Percentiles rank a stretch among this genome's conserved stretches.
Conservation (phyloP, 805 yeast genomes). For the Cyberlindnera veronae region DNA sequence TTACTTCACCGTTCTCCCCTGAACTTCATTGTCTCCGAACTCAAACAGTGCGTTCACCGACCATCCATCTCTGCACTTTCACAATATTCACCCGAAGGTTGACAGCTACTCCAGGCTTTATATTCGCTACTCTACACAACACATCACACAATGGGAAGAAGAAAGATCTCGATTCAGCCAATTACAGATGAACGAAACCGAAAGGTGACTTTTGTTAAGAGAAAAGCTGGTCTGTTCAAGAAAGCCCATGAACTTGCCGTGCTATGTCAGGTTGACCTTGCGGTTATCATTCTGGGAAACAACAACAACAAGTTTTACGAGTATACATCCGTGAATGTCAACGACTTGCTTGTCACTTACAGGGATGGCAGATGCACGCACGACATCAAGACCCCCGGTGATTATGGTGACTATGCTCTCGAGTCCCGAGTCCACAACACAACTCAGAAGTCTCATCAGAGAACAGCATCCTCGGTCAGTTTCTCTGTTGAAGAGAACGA, state of each 20-base stretch:
- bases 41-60: background rate
- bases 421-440: constrained; percentile 25
- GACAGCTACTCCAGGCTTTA: background rate
- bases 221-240: constrained; percentile 91
- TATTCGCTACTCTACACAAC: background rate
- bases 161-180: constrained; percentile 92
- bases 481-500: constrained; percentile 17
- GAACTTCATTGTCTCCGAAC: background rate
- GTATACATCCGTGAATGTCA: constrained; percentile 68
- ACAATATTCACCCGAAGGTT: no score
- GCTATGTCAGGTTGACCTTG: constrained; percentile 87
- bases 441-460: constrained; percentile 7
- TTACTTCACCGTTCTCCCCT: background rate
- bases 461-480: constrained; percentile 15
- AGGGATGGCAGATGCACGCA: constrained; percentile 35
- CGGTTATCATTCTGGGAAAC: constrained; percentile 82
- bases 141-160: constrained; percentile 73
- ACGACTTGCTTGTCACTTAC: constrained; percentile 43
- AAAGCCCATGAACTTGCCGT: constrained; percentile 64
- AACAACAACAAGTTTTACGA: constrained; percentile 78
- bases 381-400: constrained; percentile 62
- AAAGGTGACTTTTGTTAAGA: constrained; percentile 83
- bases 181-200: constrained; percentile 84
- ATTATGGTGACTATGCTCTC: constrained; percentile 59
- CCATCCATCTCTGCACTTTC: no score